A percentile compares a stretch with the other conserved stretches of the same genome.
Conservation (phyloP, 2,329 filamentous ascomycete genomes). For the Penicillium brevicompactum region DNA sequence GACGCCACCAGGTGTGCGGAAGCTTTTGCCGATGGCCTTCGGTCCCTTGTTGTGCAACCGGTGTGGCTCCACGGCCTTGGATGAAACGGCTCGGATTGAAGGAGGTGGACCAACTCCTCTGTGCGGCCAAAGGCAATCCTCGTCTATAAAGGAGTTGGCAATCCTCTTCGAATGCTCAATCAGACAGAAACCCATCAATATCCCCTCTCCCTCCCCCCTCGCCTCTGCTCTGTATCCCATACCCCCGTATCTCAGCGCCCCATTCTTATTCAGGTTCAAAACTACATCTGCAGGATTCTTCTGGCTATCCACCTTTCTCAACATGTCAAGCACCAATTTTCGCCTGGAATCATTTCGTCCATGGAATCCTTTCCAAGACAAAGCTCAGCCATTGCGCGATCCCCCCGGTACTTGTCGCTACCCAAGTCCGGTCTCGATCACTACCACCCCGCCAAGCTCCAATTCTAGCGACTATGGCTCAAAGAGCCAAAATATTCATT, state of each 20-base stretch:
- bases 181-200: neutral
- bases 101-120: neutral
- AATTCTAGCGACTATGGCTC: constrained; percentile 1
- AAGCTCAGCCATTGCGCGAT: constrained; percentile 6
- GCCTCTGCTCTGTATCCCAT: neutral
- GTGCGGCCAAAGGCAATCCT: neutral
- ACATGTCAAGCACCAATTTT: constrained; percentile 8
- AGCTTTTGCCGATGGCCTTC: neutral
- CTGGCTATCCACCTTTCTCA: neutral
- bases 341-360: constrained; percentile 11
- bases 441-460: constrained; percentile 3
- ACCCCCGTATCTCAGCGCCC: neutral
- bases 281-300: neutral
- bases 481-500: constrained; percentile 3
- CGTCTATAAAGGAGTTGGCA: constrained; percentile 5
- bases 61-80: neutral
- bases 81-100: too few relatives aligned
- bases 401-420: constrained; percentile 1
- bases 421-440: constrained; percentile 15
- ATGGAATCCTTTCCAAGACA: constrained; percentile 15
- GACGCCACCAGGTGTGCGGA: neutral
- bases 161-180: neutral
- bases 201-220: neutral
- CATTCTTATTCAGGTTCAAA: constrained; percentile 1
- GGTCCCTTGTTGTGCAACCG: neutral